These are phyloP conservation scores for Saturnispora kantuleensis DNA, from an alignment of 805 yeast species.

Conservation along the genomic window DNA sequence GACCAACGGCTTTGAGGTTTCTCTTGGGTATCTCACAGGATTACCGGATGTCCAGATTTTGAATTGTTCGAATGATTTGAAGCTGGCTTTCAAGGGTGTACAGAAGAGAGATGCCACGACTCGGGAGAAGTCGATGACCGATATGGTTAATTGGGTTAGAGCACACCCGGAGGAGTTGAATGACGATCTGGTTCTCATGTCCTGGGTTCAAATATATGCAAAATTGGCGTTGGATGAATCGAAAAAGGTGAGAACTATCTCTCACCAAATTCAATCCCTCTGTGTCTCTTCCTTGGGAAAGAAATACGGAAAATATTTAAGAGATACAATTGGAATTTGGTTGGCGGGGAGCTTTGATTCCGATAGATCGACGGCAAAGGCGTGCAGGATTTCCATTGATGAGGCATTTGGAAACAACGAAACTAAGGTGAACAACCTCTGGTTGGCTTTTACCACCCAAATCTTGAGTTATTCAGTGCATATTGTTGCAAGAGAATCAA, in stretches of 20 bases:
- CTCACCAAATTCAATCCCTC: slow-evolving; percentile 58
- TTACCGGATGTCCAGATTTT: slow-evolving; percentile 57
- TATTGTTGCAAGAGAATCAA: slow-evolving; percentile 45
- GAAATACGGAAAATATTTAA: slow-evolving; percentile 52
- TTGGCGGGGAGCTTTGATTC: slow-evolving; percentile 61
- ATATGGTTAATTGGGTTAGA: slow-evolving; percentile 32
- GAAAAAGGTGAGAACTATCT: slow-evolving; percentile 45
- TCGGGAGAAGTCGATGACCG: slow-evolving; percentile 66
- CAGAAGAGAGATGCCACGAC: slow-evolving; percentile 78
- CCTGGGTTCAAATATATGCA: slow-evolving; percentile 78
- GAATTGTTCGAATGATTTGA: slow-evolving; percentile 36
- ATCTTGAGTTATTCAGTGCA: slow-evolving; percentile 47
- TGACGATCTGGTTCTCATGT: slow-evolving; percentile 47
- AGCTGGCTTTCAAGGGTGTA: slow-evolving; percentile 63
- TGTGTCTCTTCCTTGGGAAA: slow-evolving; percentile 45
- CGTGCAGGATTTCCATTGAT: slow-evolving; percentile 38
- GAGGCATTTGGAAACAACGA: slow-evolving; percentile 48
- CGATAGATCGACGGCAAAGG: slow-evolving; percentile 49
- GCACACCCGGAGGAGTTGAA: slow-evolving; percentile 20
- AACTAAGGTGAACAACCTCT: slow-evolving; percentile 44
- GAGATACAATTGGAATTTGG: slow-evolving; percentile 66
- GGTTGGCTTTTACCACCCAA: slow-evolving; percentile 49
- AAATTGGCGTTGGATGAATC: slow-evolving; percentile 67
- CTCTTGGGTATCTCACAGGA: slow-evolving; percentile 69
- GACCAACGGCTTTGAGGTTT: slow-evolving; percentile 38